A percentile compares a stretch with the other conserved stretches of the same genome.
Conservation (phyloP, 345 rosid genomes). For the Camelina hispida region DNA sequence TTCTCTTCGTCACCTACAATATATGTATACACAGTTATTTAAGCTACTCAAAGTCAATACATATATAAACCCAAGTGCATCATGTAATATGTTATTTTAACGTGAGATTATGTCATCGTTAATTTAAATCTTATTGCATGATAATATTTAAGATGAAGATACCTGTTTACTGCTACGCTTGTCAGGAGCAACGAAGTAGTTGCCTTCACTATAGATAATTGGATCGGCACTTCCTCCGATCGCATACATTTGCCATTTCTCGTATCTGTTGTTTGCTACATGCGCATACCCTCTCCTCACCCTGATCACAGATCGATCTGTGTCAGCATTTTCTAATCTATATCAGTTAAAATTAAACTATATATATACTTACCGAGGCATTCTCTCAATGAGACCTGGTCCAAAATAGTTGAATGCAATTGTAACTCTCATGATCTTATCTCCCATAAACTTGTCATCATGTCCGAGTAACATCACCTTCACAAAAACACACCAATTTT, state of each 20-base stretch:
- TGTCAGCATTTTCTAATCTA: conserved; percentile 2
- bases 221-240: conserved; percentile 91
- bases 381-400: conserved; percentile 66
- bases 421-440: conserved; percentile 78
- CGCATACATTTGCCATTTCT: conserved; percentile 82
- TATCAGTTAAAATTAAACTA: background rate
- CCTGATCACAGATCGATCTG: conserved; percentile 37
- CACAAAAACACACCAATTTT: conserved; percentile 17
- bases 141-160: background rate
- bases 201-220: conserved; percentile 82
- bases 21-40: background rate
- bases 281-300: conserved; percentile 77
- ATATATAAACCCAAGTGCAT: background rate
- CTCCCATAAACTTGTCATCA: conserved; percentile 54
- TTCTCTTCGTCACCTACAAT: conserved; percentile 77
- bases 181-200: conserved; percentile 66
- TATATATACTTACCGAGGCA: conserved; percentile 63
- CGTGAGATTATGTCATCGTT: background rate
- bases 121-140: background rate
- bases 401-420: conserved; percentile 74
- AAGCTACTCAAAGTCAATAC: background rate
- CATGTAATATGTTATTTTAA: background rate
- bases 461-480: conserved; percentile 76
- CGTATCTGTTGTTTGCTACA: conserved; percentile 83
- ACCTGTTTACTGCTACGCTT: conserved; percentile 53